A percentile compares a stretch with the other conserved stretches of the same genome.
Conservation (phyloP, 495 filamentous ascomycete genomes). For the Hypoxylon fragiforme region DNA sequence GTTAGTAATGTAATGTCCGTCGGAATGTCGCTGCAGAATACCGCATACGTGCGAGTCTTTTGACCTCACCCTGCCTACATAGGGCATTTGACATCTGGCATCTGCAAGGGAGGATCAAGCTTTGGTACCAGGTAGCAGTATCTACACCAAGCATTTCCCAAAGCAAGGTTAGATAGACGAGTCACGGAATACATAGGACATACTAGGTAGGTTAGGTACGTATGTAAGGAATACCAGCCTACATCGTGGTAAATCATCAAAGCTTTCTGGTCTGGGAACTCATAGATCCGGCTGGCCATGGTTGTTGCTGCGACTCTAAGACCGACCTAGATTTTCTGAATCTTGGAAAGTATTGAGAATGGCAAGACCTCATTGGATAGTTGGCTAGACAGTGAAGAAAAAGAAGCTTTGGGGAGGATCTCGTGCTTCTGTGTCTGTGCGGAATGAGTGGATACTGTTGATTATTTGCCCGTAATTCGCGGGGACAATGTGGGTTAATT, state of each 20-base stretch:
- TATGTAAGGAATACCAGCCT: neutral
- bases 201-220: neutral
- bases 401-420: constrained; percentile 27
- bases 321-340: constrained; percentile 23
- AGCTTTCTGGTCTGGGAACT: constrained; percentile 11
- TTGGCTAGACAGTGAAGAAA: constrained; percentile 10
- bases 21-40: neutral
- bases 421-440: constrained; percentile 15
- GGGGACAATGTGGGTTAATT: constrained; percentile 30
- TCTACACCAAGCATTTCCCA: neutral
- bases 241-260: constrained; percentile 1
- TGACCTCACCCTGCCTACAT: constrained; percentile 3
- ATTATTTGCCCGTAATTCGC: constrained; percentile 14
- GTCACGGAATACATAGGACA: constrained; percentile 2
- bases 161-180: constrained; percentile 3
- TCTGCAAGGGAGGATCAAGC: neutral
- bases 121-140: constrained; percentile 18
- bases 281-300: constrained; percentile 27
- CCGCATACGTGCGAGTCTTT: constrained; percentile 4
- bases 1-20: constrained; percentile 1
- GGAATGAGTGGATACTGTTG: neutral
- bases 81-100: neutral
- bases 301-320: constrained; percentile 12
- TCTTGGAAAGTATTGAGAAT: neutral
- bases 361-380: constrained; percentile 12